A percentile compares a stretch with the other conserved stretches of the same genome.
phyloP scores from a whole-genome alignment of 352 stramenopile species.

The Pythium sp. region DNA sequence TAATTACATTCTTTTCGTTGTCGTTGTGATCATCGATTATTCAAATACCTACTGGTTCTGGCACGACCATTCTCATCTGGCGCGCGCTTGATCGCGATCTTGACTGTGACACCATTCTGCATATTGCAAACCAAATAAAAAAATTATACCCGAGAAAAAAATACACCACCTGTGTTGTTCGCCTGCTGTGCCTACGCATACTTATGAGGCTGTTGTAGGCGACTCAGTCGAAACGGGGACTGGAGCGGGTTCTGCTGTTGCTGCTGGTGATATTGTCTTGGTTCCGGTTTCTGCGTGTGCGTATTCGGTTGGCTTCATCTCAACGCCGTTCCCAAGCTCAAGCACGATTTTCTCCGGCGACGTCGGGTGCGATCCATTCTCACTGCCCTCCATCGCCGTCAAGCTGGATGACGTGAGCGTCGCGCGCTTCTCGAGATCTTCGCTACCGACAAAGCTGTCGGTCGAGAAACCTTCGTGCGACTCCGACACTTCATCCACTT shows the following conservation, averaged over 20 bases:
- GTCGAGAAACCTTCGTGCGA: conserved; percentile 23
- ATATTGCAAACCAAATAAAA: neutral
- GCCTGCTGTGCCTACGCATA: neutral
- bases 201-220: conserved; percentile 6
- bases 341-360: neutral
- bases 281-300: neutral
- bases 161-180: neutral
- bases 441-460: conserved; percentile 18
- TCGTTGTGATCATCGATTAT: neutral
- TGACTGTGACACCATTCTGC: neutral
- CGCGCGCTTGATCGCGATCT: neutral
- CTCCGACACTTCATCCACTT: conserved; percentile 32
- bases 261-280: conserved; percentile 8
- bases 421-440: conserved; percentile 25
- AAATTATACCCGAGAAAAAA: neutral
- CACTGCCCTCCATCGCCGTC: conserved; percentile 3
- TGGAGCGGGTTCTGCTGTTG: neutral
- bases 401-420: conserved; percentile 16
- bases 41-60: no score
- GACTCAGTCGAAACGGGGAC: neutral
- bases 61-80: neutral
- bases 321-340: neutral
- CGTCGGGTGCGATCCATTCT: conserved; percentile 4
- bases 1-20: neutral
- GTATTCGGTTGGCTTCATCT: neutral